Evolutionary conservation across 371 early-diverging fungal species (phyloP).

Genomic region (Circinella umbellata): DNA sequence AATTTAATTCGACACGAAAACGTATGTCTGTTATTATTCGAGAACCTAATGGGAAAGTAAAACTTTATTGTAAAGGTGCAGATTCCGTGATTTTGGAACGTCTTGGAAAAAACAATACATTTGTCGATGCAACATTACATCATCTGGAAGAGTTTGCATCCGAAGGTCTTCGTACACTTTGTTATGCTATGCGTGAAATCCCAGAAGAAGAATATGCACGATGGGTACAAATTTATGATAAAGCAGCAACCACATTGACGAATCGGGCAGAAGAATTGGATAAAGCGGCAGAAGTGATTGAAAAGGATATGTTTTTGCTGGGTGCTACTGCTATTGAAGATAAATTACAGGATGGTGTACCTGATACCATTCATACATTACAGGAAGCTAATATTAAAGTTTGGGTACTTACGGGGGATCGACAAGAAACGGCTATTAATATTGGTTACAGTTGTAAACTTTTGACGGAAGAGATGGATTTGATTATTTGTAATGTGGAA

Average conservation of each 20-base stretch:
- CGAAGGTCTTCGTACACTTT: slow-evolving; percentile 93
- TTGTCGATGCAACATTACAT: slow-evolving; percentile 72
- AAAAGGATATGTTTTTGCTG: slow-evolving; percentile 84
- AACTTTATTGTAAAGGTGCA: slow-evolving; percentile 97
- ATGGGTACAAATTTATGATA: slow-evolving; percentile 84
- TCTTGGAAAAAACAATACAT: slow-evolving; percentile 73
- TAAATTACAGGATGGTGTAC: slow-evolving; percentile 97
- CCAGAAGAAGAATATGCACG: slow-evolving; percentile 82
- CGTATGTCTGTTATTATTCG: slow-evolving; percentile 94
- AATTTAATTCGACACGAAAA: slow-evolving; percentile 97
- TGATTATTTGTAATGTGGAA: slow-evolving; percentile 78
- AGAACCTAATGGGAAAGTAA: slow-evolving; percentile 86
- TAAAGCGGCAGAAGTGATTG: slow-evolving; percentile 92
- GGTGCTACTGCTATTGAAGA: slow-evolving; percentile 99
- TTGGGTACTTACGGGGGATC: slow-evolving; percentile 98
- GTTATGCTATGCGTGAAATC: slow-evolving; percentile 91
- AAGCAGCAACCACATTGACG: slow-evolving; percentile 86
- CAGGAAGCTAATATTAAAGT: slow-evolving; percentile 93
- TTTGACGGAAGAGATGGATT: slow-evolving; percentile 81
- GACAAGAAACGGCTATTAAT: slow-evolving; percentile 93
- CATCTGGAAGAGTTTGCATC: slow-evolving; percentile 88
- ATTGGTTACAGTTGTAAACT: slow-evolving; percentile 92
- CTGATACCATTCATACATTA: slow-evolving; percentile 94
- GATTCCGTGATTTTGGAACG: slow-evolving; percentile 98
- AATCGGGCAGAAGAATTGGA: slow-evolving; percentile 89